Base-by-base conservation (phyloP, 192 early-diverging fungal species). In the Coemansia aciculifera region DNA sequence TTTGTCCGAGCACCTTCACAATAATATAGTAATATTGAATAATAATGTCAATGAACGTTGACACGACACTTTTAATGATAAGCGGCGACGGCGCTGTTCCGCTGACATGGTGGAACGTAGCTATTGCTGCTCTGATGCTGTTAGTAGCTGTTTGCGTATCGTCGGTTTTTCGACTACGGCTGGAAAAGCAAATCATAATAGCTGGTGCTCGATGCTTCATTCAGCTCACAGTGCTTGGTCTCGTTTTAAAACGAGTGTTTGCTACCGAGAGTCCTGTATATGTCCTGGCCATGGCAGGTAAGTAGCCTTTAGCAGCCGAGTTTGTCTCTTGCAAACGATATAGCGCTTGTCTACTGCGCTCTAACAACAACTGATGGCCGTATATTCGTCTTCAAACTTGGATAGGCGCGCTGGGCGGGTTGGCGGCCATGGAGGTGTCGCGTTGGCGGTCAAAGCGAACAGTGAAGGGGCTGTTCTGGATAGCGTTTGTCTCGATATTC, bases 181-280 rank as follows among this genome's bases (percentile, higher is more conserved):
- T 84, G 7, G 73, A 75, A 43, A 70, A 48, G 54, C 73, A 87
- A 32, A 73, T 96, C 11, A 77, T 93, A n/a, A 78, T 94, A 29
- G 83, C 90, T 17, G 85, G 89, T 1, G 57, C 85, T 21, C 87
- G 93, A 43, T 93, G 90, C 71, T 74, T 94, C 48, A 81, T 93
- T 10, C 94, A 96, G 73, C 84, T 96, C 48, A 87, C 89, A 0
- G 65, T 94, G 31, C 89, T 96, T 74, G 91, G 91, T 1, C 71
- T 84, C 24, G 73, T 93, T 6, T 81, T 93, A 19, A 78, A 90
- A 71, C 85, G 86, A 62, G 85, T 93, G 36, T 90, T 93, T 71
- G 75, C 78, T 29, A 83, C 83, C 7, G 64, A 87, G 3, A 88
- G 85, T 59, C 80, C 86, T 4, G 37, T 84, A 34, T 44, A 89